Evolutionary conservation across 176 grass and related monocot genomes (phyloP).

Genomic region (Secale cereale): DNA sequence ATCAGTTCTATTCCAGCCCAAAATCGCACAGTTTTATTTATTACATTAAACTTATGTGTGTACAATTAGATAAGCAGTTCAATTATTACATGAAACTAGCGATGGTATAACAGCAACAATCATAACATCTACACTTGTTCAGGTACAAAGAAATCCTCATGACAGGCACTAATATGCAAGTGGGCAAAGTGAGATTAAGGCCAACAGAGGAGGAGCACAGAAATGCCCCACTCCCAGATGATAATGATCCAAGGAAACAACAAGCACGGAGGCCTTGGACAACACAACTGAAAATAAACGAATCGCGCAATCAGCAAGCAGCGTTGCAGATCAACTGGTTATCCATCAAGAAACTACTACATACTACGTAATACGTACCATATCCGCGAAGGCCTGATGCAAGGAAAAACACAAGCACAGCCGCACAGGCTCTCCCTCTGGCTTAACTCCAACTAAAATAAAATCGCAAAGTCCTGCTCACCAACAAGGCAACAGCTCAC

Average conservation of each 20-base stretch:
- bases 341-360: neutral
- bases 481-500: slow-evolving; percentile 17
- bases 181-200: neutral
- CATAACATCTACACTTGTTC: neutral
- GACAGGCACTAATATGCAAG: neutral
- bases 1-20: neutral
- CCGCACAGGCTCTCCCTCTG: neutral
- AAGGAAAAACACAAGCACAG: neutral
- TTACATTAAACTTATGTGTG: neutral
- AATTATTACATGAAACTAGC: neutral
- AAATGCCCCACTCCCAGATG: neutral
- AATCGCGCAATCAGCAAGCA: neutral
- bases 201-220: neutral
- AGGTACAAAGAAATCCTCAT: neutral
- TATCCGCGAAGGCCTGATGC: neutral
- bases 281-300: neutral
- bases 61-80: neutral
- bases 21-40: neutral
- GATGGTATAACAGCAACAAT: neutral
- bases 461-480: neutral
- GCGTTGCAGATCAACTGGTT: neutral
- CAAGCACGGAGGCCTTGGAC: neutral
- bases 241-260: neutral
- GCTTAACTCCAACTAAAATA: neutral
- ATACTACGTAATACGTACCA: neutral